phyloP scores from a whole-genome alignment of 768 basidiomycete species.

The Galerina sulciceps region DNA sequence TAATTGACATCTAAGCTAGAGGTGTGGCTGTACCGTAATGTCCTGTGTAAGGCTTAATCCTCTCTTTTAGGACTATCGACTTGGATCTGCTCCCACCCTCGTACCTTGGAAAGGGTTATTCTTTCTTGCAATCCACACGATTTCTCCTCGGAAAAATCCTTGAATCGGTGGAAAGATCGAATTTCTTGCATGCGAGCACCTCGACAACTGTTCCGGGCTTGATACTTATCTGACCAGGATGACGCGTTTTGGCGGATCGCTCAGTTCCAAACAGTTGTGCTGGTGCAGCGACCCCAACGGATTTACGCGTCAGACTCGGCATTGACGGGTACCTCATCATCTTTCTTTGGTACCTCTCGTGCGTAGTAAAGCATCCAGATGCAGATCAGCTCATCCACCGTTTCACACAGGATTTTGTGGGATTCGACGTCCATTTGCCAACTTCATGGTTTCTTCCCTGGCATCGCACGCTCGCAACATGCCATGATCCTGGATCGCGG shows the following conservation, averaged over 20 bases:
- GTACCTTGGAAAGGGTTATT: neutral
- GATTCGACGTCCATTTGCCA: slow-evolving; percentile 4
- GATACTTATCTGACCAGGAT: slow-evolving; percentile 1
- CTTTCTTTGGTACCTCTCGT: neutral
- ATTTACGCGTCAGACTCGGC: neutral
- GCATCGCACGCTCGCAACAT: slow-evolving; percentile 14
- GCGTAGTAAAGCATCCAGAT: neutral
- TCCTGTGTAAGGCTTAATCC: neutral
- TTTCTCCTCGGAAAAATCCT: slow-evolving; percentile 3
- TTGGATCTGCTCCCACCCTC: slow-evolving; percentile 1
- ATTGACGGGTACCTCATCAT: neutral
- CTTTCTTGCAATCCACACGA: neutral
- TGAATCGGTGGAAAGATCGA: neutral
- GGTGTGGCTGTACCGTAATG: slow-evolving; percentile 1
- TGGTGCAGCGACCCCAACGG: slow-evolving; percentile 9
- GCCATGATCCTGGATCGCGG: slow-evolving; percentile 9
- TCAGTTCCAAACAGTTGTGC: slow-evolving; percentile 1
- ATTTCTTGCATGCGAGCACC: slow-evolving; percentile 1
- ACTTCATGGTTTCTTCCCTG: neutral
- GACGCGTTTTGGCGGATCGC: slow-evolving; percentile 7
- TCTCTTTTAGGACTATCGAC: neutral
- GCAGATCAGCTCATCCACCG: neutral
- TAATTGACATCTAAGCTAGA: neutral
- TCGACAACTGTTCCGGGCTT: slow-evolving; percentile 8
- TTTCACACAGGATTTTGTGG: slow-evolving; percentile 5